These are phyloP conservation scores for Scorias spongiosa DNA, from an alignment of 2,329 filamentous ascomycete species.

Conservation along the genomic window DNA sequence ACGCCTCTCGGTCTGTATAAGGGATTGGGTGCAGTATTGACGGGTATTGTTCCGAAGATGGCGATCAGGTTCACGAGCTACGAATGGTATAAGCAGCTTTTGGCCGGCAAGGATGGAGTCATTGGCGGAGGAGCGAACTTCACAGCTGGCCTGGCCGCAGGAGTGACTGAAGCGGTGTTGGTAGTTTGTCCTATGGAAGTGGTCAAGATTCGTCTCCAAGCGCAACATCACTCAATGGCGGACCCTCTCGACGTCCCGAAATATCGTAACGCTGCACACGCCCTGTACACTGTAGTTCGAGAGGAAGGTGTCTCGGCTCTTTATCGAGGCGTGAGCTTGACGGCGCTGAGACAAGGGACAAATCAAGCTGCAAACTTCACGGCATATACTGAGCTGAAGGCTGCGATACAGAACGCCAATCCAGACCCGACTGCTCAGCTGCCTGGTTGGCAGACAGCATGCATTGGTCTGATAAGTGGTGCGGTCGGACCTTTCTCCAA, in stretches of 20 bases:
- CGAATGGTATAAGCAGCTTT: constrained; percentile 78
- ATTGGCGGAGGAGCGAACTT: constrained; percentile 62
- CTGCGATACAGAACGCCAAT: constrained; percentile 56
- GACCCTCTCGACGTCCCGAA: constrained; percentile 93
- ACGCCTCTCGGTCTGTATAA: constrained; percentile 92
- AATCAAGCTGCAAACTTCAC: constrained; percentile 99
- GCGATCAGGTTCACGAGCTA: constrained; percentile 97
- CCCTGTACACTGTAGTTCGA: constrained; percentile 70
- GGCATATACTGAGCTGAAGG: constrained; percentile 88
- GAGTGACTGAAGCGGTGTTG: constrained; percentile 89
- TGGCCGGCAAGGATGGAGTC: constrained; percentile 52
- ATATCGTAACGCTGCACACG: constrained; percentile 83
- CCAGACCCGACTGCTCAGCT: constrained; percentile 53
- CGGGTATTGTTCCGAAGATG: constrained; percentile 97
- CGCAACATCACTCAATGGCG: constrained; percentile 94
- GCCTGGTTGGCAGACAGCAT: constrained; percentile 75
- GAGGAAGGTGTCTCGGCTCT: constrained; percentile 81
- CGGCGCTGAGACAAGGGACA: constrained; percentile 81
- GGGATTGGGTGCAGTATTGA: constrained; percentile 89
- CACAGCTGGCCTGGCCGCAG: constrained; percentile 72
- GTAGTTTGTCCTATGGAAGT: constrained; percentile 99
- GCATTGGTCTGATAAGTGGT: constrained; percentile 80
- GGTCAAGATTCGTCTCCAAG: constrained; percentile 94
- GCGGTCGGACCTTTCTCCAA: constrained; percentile 95
- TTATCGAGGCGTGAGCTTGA: constrained; percentile 87